These are phyloP conservation scores for Cryptosporidium bovis DNA, from an alignment of 169 alveolate species.

Conservation along the genomic window DNA sequence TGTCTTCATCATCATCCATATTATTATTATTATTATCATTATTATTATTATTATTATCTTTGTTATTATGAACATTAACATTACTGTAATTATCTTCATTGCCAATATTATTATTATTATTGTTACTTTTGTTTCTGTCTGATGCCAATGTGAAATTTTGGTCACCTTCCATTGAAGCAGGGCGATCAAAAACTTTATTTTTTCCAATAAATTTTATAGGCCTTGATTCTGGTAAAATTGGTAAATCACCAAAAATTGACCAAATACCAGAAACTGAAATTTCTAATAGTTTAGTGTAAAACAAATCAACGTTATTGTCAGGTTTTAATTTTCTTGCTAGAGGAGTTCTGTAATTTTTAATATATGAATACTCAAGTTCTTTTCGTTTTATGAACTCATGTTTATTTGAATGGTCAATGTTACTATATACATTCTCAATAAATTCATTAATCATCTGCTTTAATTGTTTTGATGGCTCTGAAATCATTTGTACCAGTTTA, in stretches of 20 bases:
- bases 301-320: constrained; percentile 48
- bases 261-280: constrained; percentile 48
- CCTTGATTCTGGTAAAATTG: constrained; percentile 21
- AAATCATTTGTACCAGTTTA: constrained; percentile 47
- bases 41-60: neutral
- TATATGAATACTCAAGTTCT: constrained; percentile 29
- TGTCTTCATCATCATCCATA: neutral
- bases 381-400: neutral
- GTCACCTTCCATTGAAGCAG: neutral
- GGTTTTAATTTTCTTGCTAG: constrained; percentile 5
- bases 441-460: neutral
- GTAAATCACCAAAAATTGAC: constrained; percentile 37
- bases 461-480: constrained; percentile 50
- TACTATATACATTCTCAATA: neutral
- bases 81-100: no score
- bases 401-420: neutral
- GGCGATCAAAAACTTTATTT: neutral
- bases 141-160: neutral
- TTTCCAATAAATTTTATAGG: neutral
- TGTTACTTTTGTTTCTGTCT: neutral
- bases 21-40: neutral
- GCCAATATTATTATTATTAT: neutral
- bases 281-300: constrained; percentile 36
- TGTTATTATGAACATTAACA: neutral
- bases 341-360: constrained; percentile 12